Evolutionary conservation across 345 rosid species (phyloP), one percentile per base, ranked within the genome.

Genomic region (Syzygium aqueum): DNA sequence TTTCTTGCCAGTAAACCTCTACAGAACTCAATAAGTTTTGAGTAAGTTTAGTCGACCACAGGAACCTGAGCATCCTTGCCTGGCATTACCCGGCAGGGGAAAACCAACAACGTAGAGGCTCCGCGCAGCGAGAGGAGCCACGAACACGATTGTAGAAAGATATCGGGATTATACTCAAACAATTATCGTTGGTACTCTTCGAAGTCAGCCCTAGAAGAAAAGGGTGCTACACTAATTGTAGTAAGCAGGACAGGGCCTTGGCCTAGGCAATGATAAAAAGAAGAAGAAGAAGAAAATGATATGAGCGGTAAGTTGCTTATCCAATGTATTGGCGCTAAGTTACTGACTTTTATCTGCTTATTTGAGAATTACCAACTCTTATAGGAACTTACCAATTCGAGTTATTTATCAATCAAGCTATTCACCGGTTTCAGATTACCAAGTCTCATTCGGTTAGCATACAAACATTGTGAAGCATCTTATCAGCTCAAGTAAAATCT

Each of bases 1-100:
- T 5, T 15, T 6, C 19, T 61, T 61, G 19, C 73, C 9, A n/a
- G 0, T n/a, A 8, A 61, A n/a, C 19, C 14, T n/a, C 21, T 13
- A 14, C 1, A 61, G 4, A n/a, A 61, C 13, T n/a, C 0, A 3
- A 10, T 6, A n/a, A 13, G 19, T 61, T 61, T n/a, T 14, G 14
- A 61, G 14, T n/a, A 61, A 61, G 46, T 43, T 43, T 43, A 1
- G 46, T 6, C 46, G 46, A 43, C 46, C 46, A 43, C 46, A 43
- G 46, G 46, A 43, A 43, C 46, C 46, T 43, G 46, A 43, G 46
- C 46, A 43, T 43, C n/a, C n/a, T 43, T 43, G 6, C 46, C 46
- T 7, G 7, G 46, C 46, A 43, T 43, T 5, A 43, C 46, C 46
- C 7, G 46, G 7, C 46, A 43, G 7, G 46, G 46, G 46, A 43